phyloP scores from a whole-genome alignment of 2,329 filamentous ascomycete genomes.

The Colletotrichum acutatum region DNA sequence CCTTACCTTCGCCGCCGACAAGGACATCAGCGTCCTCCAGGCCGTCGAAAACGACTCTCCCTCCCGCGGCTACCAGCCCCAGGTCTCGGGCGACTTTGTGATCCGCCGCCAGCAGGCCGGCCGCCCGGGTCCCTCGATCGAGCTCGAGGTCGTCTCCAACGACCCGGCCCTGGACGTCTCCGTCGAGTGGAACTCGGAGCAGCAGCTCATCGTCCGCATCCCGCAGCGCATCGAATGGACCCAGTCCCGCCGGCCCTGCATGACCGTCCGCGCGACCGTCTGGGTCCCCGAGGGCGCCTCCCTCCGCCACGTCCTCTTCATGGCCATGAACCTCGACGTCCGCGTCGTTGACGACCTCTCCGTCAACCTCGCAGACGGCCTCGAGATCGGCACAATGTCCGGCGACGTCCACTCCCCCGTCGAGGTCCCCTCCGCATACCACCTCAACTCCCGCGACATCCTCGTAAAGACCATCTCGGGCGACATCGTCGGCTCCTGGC shows the following conservation, averaged over 20 bases:
- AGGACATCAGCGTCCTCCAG: constrained; percentile 54
- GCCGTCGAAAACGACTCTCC: constrained; percentile 40
- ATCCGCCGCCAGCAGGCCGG: constrained; percentile 50
- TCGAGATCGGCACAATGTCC: constrained; percentile 48
- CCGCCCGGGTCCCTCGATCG: constrained; percentile 49
- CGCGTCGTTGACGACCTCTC: constrained; percentile 53
- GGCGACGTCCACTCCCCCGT: constrained; percentile 52
- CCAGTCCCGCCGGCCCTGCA: constrained; percentile 50
- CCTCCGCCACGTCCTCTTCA: constrained; percentile 51
- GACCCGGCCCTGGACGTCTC: constrained; percentile 51
- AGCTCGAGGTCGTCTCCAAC: constrained; percentile 58
- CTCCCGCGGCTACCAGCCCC: constrained; percentile 44
- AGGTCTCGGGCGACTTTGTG: constrained; percentile 57
- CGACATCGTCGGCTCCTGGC: constrained; percentile 59
- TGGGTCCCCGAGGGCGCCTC: constrained; percentile 55
- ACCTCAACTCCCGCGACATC: constrained; percentile 55
- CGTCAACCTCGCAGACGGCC: constrained; percentile 43
- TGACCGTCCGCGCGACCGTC: constrained; percentile 59
- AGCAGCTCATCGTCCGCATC: constrained; percentile 52
- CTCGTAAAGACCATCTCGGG: constrained; percentile 55
- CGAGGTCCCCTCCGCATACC: constrained; percentile 46
- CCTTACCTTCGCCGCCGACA: constrained; percentile 48
- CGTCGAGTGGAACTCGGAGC: constrained; percentile 47
- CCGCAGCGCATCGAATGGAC: constrained; percentile 48
- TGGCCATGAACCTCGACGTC: constrained; percentile 52